phyloP scores from a whole-genome alignment of 345 rosid species.

The Melastoma malabathricum region DNA sequence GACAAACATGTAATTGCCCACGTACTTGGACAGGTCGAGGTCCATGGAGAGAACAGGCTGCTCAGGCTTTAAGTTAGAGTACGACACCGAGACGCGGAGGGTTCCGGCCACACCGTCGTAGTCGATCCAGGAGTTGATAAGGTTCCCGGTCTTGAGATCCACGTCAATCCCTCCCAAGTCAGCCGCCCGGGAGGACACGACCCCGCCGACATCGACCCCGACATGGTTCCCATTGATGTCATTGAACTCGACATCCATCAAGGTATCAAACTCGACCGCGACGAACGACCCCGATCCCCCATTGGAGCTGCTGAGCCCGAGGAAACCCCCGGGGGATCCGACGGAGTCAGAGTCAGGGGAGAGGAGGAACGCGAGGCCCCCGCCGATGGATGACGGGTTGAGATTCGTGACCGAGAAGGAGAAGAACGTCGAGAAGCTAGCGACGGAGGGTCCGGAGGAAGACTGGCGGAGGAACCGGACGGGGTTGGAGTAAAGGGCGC shows the following conservation, averaged over 20 bases:
- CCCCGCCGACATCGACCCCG: conserved; percentile 72
- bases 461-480: conserved; percentile 50
- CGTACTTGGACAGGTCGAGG: conserved; percentile 68
- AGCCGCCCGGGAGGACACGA: conserved; percentile 57
- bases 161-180: conserved; percentile 56
- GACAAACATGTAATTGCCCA: conserved; percentile 80
- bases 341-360: conserved; percentile 49
- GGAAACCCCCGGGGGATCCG: conserved; percentile 65
- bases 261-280: conserved; percentile 89
- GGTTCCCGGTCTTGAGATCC: conserved; percentile 86
- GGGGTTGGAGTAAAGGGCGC: conserved; percentile 62
- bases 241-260: conserved; percentile 72
- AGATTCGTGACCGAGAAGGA: conserved; percentile 63
- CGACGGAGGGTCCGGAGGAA: conserved; percentile 17
- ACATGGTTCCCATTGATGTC: conserved; percentile 95
- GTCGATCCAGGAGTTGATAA: conserved; percentile 79
- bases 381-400: conserved; percentile 88
- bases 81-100: conserved; percentile 50
- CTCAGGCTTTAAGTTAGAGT: conserved; percentile 78
- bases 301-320: conserved; percentile 42
- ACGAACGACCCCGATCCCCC: conserved; percentile 34
- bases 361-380: conserved; percentile 84
- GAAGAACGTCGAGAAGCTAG: conserved; percentile 79
- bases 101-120: conserved; percentile 39
- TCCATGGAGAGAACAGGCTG: conserved; percentile 40